Evolutionary conservation across 2,329 filamentous ascomycete genomes (phyloP).

Genomic region (Colletotrichum lini): DNA sequence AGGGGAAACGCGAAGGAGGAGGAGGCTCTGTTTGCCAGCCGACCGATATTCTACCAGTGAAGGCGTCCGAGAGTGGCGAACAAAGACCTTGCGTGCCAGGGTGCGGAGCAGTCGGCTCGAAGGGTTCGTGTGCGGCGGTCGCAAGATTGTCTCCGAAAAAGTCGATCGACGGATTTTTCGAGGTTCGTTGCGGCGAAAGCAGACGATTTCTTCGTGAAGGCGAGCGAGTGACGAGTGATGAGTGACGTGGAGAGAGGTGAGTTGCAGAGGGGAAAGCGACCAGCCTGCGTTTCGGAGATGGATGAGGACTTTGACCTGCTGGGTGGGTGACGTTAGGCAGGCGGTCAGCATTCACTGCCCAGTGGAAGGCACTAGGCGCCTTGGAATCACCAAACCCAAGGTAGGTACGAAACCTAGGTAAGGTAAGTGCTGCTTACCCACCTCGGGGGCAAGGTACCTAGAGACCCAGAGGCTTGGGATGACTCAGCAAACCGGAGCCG

Average conservation of each 20-base stretch:
- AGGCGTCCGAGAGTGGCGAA: slow-evolving; percentile 67
- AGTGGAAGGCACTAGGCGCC: no score
- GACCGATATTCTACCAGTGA: slow-evolving; percentile 65
- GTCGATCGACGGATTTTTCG: slow-evolving; percentile 39
- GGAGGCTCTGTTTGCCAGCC: slow-evolving; percentile 22
- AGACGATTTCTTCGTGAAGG: slow-evolving; percentile 53
- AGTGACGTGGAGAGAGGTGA: slow-evolving; percentile 41
- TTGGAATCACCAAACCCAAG: no score
- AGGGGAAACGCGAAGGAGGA: slow-evolving; percentile 10
- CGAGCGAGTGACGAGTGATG: slow-evolving; percentile 46
- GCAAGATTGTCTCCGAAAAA: slow-evolving; percentile 42
- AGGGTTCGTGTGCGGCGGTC: slow-evolving; percentile 47
- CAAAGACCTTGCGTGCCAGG: slow-evolving; percentile 49
- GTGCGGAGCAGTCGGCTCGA: slow-evolving; percentile 55
- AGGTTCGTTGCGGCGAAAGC: slow-evolving; percentile 47
- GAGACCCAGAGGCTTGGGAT: neutral
- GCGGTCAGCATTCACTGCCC: neutral
- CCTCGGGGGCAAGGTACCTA: no score
- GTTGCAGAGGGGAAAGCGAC: slow-evolving; percentile 44
- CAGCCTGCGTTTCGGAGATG: slow-evolving; percentile 31
- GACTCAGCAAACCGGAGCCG: slow-evolving; percentile 23
- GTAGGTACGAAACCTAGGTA: no score
- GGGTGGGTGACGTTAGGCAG: slow-evolving; percentile 2
- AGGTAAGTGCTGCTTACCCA: no score
- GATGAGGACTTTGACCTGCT: slow-evolving; percentile 25